Evolutionary conservation across 371 early-diverging fungal species (phyloP).

Genomic region (Mucor mucedo): DNA sequence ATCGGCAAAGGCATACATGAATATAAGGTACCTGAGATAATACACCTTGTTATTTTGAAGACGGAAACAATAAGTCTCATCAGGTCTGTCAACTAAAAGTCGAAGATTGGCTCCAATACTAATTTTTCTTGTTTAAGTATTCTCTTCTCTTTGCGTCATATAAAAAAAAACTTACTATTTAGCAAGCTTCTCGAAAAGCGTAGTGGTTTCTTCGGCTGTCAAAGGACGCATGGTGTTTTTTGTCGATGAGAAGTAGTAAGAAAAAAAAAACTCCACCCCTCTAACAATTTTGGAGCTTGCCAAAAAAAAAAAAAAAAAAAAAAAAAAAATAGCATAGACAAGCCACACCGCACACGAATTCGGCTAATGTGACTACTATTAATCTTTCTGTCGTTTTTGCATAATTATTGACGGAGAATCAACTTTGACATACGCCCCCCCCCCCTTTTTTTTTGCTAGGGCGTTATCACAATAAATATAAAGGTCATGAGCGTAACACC

Average conservation of each 20-base stretch:
- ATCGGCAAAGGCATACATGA: background rate
- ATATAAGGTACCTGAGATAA: slow-evolving; percentile 81
- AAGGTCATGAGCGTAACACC: no score
- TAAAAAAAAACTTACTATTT: slow-evolving; percentile 79
- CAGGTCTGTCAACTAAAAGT: slow-evolving; percentile 93
- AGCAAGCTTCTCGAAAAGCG: slow-evolving; percentile 94
- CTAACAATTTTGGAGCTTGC: background rate
- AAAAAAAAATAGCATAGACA: background rate
- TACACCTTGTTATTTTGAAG: slow-evolving; percentile 93
- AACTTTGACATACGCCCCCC: no score
- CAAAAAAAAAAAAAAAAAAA: slow-evolving; percentile 5
- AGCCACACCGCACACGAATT: no score
- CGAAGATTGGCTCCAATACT: slow-evolving; percentile 95
- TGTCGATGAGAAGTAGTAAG: background rate
- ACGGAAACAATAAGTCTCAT: slow-evolving; percentile 95
- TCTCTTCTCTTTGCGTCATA: background rate
- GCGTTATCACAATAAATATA: no score
- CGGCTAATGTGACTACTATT: no score
- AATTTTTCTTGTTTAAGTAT: background rate
- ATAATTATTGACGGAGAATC: no score
- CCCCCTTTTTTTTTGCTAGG: no score
- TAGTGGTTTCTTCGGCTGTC: slow-evolving; percentile 94
- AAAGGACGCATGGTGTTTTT: slow-evolving; percentile 85
- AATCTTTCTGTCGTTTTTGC: no score
- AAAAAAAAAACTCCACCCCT: background rate